A percentile compares a stretch with the other conserved stretches of the same genome.
Conservation (phyloP, 352 stramenopile species). For the Globisporangium cystogenes region DNA sequence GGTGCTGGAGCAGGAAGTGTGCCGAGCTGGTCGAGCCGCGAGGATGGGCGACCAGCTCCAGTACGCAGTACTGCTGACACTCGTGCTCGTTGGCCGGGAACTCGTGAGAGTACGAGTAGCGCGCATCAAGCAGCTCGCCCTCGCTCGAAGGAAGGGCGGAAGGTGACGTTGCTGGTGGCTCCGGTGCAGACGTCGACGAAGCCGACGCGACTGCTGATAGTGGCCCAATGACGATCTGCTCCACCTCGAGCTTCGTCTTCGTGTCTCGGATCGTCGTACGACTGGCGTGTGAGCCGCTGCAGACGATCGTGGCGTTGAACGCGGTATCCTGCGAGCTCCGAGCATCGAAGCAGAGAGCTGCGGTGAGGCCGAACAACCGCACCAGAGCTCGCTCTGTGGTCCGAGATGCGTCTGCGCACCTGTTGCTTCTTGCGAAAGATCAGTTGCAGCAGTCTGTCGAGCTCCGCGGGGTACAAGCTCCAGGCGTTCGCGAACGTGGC, state of each 20-base stretch:
- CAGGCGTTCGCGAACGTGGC: conserved; percentile 14
- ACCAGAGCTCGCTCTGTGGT: neutral
- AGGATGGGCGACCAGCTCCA: conserved; percentile 47
- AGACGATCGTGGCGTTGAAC: conserved; percentile 40
- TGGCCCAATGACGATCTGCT: conserved; percentile 46
- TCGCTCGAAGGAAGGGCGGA: neutral
- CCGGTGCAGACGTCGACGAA: conserved; percentile 10
- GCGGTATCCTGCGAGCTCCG: conserved; percentile 19
- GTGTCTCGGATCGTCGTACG: conserved; percentile 30
- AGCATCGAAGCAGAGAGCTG: neutral
- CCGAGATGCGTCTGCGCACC: conserved; percentile 11
- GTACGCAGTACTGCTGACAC: conserved; percentile 31
- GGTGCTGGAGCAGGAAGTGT: conserved; percentile 30
- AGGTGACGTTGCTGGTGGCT: conserved; percentile 4
- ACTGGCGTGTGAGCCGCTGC: conserved; percentile 22
- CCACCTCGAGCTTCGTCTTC: conserved; percentile 18
- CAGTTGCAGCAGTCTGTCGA: conserved; percentile 25
- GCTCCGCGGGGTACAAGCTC: conserved; percentile 34
- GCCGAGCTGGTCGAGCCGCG: conserved; percentile 21
- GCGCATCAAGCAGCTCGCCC: conserved; percentile 7
- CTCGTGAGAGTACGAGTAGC: conserved; percentile 20
- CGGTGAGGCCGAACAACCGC: neutral
- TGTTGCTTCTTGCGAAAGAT: conserved; percentile 28
- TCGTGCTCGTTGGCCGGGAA: conserved; percentile 9
- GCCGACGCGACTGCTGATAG: conserved; percentile 14